Conservation (phyloP, 2,329 filamentous ascomycete genomes). For the Chalara sp. region DNA sequence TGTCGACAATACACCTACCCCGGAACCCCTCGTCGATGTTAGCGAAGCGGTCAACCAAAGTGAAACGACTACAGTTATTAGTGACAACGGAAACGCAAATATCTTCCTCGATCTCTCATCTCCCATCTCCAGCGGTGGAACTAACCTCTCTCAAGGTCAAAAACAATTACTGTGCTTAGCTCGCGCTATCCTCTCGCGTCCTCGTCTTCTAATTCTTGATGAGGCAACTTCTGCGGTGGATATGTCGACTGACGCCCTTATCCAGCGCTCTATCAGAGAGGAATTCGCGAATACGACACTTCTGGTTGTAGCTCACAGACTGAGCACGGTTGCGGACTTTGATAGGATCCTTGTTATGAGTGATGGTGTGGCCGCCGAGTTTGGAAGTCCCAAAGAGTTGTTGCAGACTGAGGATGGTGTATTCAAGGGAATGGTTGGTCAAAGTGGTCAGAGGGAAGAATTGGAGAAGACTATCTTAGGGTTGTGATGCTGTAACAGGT, state of each 20-base stretch:
- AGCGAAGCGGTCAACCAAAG: background rate
- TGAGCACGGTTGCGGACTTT: slow-evolving; percentile 71
- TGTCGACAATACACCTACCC: background rate
- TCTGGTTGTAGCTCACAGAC: slow-evolving; percentile 65
- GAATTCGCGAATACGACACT: slow-evolving; percentile 64
- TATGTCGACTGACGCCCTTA: slow-evolving; percentile 65
- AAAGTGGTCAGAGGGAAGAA: slow-evolving; percentile 12
- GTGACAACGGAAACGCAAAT: slow-evolving; percentile 45
- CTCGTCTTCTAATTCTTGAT: slow-evolving; percentile 70
- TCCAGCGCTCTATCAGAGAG: slow-evolving; percentile 65
- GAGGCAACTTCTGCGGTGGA: slow-evolving; percentile 73
- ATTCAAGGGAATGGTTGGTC: slow-evolving; percentile 25
- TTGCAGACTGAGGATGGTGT: slow-evolving; percentile 8
- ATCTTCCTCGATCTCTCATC: slow-evolving; percentile 56
- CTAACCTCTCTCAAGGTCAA: slow-evolving; percentile 69
- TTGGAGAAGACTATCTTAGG: slow-evolving; percentile 16
- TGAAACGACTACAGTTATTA: background rate
- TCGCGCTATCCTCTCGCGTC: slow-evolving; percentile 61
- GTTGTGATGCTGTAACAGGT: background rate
- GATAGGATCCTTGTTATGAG: slow-evolving; percentile 68
- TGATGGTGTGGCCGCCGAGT: slow-evolving; percentile 61
- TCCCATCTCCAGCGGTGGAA: slow-evolving; percentile 59
- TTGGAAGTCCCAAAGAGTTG: slow-evolving; percentile 54
- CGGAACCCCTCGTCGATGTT: background rate
- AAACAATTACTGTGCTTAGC: slow-evolving; percentile 68